Base-by-base conservation (phyloP, 2,329 filamentous ascomycete species). In the Coleophoma crateriformis region DNA sequence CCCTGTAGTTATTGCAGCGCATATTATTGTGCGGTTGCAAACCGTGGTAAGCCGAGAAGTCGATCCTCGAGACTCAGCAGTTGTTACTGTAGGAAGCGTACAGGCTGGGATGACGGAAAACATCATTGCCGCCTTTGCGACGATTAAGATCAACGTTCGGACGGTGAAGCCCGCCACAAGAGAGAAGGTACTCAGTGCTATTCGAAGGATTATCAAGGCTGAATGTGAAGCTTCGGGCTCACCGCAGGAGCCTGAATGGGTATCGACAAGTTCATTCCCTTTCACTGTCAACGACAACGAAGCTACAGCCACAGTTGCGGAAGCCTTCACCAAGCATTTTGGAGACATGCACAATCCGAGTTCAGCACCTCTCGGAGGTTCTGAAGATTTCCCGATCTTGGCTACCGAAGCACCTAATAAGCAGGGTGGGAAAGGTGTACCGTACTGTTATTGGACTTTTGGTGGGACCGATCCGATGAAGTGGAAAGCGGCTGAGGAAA, bases 381-480 rank as follows among this genome's bases (percentile, higher is more conserved):
- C 55, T 7, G 61, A 65, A 41, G 62, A 64, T 52, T 63, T 64
- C 53, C 69, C 73, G 0, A 75, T 75, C 22, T 59, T 85, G 42
- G 81, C 72, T 0, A 77, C 73, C 0, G 67, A 42, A 35, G 40
- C 47, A 22, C 47, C 47, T 4, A 27, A 43, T 22, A 47, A 41
- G 45, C 45, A 41, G 39, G 39, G 39, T 13, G 55, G 65, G 38
- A 68, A 74, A 43, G 71, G 68, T 4, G 64, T 67, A 54, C 81
- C 80, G 5, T 72, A 69, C 53, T 72, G 68, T 43, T 84, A 82
- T 57, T 84, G 78, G 68, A 67, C 76, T 57, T 73, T 79, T 54
- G 81, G 81, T 0, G 77, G 79, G 0, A 71, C 72, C 27, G 75
- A 78, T 50, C 63, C 65, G 0, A 69, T 69, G 46, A 45, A 71